Evolutionary conservation across 768 basidiomycete species (phyloP).

Genomic region (Mycena filopes): DNA sequence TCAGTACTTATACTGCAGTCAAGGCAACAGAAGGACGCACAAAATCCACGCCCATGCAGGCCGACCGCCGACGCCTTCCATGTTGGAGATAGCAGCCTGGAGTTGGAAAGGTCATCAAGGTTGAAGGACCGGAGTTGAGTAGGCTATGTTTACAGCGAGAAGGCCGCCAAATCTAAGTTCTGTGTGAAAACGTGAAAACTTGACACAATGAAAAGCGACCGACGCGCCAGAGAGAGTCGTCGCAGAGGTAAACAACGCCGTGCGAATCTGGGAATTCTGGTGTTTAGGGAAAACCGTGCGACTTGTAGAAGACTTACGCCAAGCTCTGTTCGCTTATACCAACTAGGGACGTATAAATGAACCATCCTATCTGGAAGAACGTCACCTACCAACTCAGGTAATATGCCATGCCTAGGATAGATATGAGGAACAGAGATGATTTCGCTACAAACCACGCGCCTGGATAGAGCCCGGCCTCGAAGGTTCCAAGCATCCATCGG

Average conservation of each 20-base stretch:
- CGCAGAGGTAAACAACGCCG: conserved; percentile 83
- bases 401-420: conserved; percentile 27
- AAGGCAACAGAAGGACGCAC: conserved; percentile 35
- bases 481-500: conserved; percentile 70
- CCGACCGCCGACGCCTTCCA: conserved; percentile 74
- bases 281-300: not conserved
- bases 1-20: not conserved
- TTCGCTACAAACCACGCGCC: conserved; percentile 68
- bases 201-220: no score
- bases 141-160: conserved; percentile 4
- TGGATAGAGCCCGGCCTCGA: conserved; percentile 69
- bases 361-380: not conserved
- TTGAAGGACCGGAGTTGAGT: not conserved
- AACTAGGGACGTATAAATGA: conserved; percentile 51
- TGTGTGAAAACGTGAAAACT: no score
- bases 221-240: conserved; percentile 82
- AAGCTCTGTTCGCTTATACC: conserved; percentile 84
- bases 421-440: conserved; percentile 28
- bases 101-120: not conserved
- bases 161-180: conserved; percentile 32
- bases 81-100: conserved; percentile 76
- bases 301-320: conserved; percentile 52
- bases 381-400: conserved; percentile 28
- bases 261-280: conserved; percentile 41
- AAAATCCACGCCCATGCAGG: conserved; percentile 65